Base-by-base conservation (phyloP, 164 flowering plant genomes). In the Aristolochia californica region DNA sequence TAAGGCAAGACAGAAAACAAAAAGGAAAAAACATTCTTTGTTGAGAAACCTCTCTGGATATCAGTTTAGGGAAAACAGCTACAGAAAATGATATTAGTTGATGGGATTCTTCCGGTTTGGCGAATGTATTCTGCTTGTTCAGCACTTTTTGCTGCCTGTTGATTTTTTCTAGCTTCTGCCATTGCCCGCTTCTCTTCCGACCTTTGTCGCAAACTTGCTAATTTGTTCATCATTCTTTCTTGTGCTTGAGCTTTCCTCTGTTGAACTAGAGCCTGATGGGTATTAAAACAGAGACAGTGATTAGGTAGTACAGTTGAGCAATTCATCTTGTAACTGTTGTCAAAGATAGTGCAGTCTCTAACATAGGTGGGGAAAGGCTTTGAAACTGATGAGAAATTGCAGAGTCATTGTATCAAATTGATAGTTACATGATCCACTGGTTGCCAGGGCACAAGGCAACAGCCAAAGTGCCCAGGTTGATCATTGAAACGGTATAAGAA, bases 191-290 rank as follows among this genome's bases (percentile, higher is more conserved):
- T 81, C 59, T 78, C 86, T 76, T 84, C 97, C 15, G 91, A 81
- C 59, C 56, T 80, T 67, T 81, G 85, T 71, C 79, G 75, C 30
- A 87, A 72, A 71, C 80, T 62, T 45, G 89, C 82, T 13, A 84
- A 73, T 78, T 80, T 84, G 68, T 80, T 84, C 72, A 74, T 78
- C 84, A 81, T 81, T 70, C 83, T 84, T 43, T 86, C 89, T 67
- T 80, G 80, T 48, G 94, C 84, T 49, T 73, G 78, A 11, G 86
- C 84, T 76, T 75, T 77, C 82, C 76, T 70, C 70, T 79, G 80
- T 50, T 84, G 91, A 49, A 78, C 82, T 72, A 75, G 68, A 15
- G 88, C 86, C 91, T 88, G 80, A 48, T 58, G 66, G 25, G 23
- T 57, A 43, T 57, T 16, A 40, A 13, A 22, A 51, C 22, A 5